These are phyloP conservation scores for Pisolithus albus DNA, from an alignment of 768 basidiomycete genomes.

Conservation along the genomic window DNA sequence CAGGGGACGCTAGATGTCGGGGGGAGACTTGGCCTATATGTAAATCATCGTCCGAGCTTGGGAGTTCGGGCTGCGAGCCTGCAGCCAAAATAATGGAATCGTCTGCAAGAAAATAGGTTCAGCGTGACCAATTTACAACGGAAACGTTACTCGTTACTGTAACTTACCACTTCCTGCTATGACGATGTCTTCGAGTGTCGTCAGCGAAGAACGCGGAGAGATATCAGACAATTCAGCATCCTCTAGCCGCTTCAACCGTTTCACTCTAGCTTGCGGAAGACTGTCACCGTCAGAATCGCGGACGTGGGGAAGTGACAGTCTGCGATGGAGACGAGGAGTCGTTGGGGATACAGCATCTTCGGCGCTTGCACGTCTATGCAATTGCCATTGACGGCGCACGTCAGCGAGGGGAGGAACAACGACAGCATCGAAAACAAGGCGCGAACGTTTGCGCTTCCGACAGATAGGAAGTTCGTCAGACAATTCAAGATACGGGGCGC, in stretches of 20 bases:
- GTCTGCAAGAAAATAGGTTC: slow-evolving; percentile 26
- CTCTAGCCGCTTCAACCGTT: slow-evolving; percentile 21
- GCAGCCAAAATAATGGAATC: slow-evolving; percentile 39
- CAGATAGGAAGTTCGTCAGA: slow-evolving; percentile 4
- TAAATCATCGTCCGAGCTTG: slow-evolving; percentile 59
- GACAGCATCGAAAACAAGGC: slow-evolving; percentile 46
- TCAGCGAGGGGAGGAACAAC: slow-evolving; percentile 36
- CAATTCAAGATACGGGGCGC: background rate
- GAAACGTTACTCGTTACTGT: no score
- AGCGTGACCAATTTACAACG: background rate
- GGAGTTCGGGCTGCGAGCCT: slow-evolving; percentile 4
- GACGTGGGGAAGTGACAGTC: slow-evolving; percentile 19
- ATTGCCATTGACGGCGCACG: slow-evolving; percentile 14
- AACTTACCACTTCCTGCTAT: slow-evolving; percentile 30
- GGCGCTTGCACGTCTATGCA: slow-evolving; percentile 17
- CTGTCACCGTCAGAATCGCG: slow-evolving; percentile 12
- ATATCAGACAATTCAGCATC: slow-evolving; percentile 6
- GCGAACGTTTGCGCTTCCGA: slow-evolving; percentile 40
- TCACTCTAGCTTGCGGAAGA: slow-evolving; percentile 7
- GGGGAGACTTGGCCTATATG: slow-evolving; percentile 62
- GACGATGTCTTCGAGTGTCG: slow-evolving; percentile 21
- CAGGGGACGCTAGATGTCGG: slow-evolving; percentile 60
- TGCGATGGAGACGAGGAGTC: slow-evolving; percentile 20
- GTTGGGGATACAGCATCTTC: slow-evolving; percentile 1
- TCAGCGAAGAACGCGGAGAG: slow-evolving; percentile 12